A percentile compares a stretch with the other conserved stretches of the same genome.
These are phyloP conservation scores for Syzygium malaccense DNA, from an alignment of 441 rosid genomes.

Conservation along the genomic window DNA sequence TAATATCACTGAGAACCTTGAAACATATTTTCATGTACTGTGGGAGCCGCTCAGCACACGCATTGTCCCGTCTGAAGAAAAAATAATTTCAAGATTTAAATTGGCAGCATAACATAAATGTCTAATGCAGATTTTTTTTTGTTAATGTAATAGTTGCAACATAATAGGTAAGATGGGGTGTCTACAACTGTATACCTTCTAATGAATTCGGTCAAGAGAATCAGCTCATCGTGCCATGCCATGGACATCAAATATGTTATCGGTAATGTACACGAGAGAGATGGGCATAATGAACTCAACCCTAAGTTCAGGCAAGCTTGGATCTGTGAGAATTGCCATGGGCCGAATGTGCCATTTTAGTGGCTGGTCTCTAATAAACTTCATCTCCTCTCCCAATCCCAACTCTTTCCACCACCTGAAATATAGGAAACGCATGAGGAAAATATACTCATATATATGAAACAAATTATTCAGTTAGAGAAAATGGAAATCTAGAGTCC, in stretches of 20 bases:
- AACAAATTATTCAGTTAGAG: too few species aligned
- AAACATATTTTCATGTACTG: slow-evolving; percentile 7
- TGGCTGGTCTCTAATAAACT: slow-evolving; percentile 44
- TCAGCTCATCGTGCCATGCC: slow-evolving; percentile 46
- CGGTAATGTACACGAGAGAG: slow-evolving; percentile 37
- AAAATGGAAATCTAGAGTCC: too few species aligned
- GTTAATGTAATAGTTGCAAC: background rate
- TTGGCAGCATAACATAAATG: background rate
- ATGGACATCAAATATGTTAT: slow-evolving; percentile 51
- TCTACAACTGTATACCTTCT: slow-evolving; percentile 16
- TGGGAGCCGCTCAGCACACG: background rate
- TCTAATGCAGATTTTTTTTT: background rate
- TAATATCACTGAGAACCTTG: slow-evolving; percentile 2
- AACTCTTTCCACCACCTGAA: slow-evolving; percentile 69
- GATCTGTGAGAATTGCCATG: slow-evolving; percentile 37
- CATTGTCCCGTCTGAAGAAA: background rate
- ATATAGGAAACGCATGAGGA: background rate
- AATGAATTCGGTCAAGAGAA: slow-evolving; percentile 32
- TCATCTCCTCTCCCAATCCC: slow-evolving; percentile 29
- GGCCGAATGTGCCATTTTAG: slow-evolving; percentile 59
- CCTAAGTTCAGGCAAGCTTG: slow-evolving; percentile 33
- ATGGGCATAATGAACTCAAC: slow-evolving; percentile 45
- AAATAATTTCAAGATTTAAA: background rate
- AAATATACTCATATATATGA: too few species aligned
- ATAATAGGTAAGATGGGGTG: background rate